Percentiles rank a stretch among this genome's conserved stretches.
These are phyloP conservation scores for Pezicula radicicola DNA, from an alignment of 2,329 filamentous ascomycete species.

Conservation along the genomic window DNA sequence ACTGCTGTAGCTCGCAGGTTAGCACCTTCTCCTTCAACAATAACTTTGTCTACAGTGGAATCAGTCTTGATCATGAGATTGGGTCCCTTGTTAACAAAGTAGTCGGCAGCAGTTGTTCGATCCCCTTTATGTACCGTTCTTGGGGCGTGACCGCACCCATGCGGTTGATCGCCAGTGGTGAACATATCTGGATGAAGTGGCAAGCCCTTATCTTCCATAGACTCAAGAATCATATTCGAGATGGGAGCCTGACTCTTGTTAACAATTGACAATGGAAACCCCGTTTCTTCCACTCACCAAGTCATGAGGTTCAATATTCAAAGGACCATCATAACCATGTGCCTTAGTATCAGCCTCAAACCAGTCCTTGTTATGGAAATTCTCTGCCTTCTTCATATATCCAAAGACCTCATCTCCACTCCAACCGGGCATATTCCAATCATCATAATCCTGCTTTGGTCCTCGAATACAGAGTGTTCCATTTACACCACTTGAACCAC, in stretches of 20 bases:
- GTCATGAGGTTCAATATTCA: conserved; percentile 56
- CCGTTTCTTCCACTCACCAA: conserved; percentile 31
- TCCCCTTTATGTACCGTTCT: conserved; percentile 50
- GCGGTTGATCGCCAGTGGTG: conserved; percentile 45
- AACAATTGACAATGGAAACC: background rate
- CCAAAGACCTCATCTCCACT: conserved; percentile 53
- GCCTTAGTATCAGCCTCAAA: conserved; percentile 44
- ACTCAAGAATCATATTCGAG: conserved; percentile 50
- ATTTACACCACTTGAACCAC: conserved; percentile 46
- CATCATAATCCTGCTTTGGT: conserved; percentile 47
- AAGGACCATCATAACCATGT: conserved; percentile 49
- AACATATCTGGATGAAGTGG: conserved; percentile 59
- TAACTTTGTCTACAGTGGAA: conserved; percentile 48
- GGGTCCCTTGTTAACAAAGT: conserved; percentile 36
- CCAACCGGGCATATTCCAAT: conserved; percentile 54
- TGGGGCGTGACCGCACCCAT: conserved; percentile 53
- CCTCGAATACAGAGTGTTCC: conserved; percentile 48
- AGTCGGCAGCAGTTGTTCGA: conserved; percentile 52
- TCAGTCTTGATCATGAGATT: conserved; percentile 40
- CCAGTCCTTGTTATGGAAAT: conserved; percentile 56
- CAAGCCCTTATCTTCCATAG: conserved; percentile 51
- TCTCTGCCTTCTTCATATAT: conserved; percentile 57
- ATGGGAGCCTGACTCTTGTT: conserved; percentile 38
- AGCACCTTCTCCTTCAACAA: conserved; percentile 35
- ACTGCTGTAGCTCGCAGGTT: conserved; percentile 44